Conservation (phyloP, 23 red algal species). For the Gracilariopsis chorda region DNA sequence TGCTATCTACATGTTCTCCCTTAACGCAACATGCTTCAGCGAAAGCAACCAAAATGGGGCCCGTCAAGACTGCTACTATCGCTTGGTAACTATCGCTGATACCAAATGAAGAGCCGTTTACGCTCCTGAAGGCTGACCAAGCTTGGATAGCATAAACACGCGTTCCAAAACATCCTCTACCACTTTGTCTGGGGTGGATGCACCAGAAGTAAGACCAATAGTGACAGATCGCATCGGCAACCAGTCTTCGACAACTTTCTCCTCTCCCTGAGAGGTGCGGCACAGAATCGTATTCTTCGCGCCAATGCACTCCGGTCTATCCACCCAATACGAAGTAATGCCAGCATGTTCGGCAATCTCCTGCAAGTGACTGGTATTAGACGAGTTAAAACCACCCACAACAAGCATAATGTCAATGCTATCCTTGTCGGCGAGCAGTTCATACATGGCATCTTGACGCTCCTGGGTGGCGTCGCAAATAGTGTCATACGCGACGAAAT, state of each 20-base stretch:
- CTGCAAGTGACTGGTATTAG: constrained; percentile 94
- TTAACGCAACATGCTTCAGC: no score
- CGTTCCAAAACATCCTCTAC: constrained; percentile 93
- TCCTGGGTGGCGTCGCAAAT: constrained; percentile 99
- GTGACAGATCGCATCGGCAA: constrained; percentile 63
- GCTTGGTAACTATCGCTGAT: no score
- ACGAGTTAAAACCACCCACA: constrained; percentile 96
- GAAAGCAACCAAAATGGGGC: no score
- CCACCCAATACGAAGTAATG: constrained; percentile 85
- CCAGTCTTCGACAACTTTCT: constrained; percentile 54
- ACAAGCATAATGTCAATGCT: constrained; percentile 87
- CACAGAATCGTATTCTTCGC: constrained; percentile 80
- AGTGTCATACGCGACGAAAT: constrained; percentile 96
- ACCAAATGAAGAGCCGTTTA: no score
- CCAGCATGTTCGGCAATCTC: constrained; percentile 92
- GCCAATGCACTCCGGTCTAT: constrained; percentile 79
- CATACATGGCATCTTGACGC: constrained; percentile 97
- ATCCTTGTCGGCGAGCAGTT: constrained; percentile 72
- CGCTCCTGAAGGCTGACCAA: not conserved
- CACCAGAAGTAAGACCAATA: constrained; percentile 92
- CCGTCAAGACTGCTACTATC: no score
- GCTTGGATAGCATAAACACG: constrained; percentile 93
- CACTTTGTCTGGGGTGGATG: constrained; percentile 90
- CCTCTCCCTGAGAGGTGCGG: constrained; percentile 55
- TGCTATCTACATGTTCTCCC: no score